Evolutionary conservation across 2,329 filamentous ascomycete species (phyloP).

Genomic region (Clonostachys byssicola): DNA sequence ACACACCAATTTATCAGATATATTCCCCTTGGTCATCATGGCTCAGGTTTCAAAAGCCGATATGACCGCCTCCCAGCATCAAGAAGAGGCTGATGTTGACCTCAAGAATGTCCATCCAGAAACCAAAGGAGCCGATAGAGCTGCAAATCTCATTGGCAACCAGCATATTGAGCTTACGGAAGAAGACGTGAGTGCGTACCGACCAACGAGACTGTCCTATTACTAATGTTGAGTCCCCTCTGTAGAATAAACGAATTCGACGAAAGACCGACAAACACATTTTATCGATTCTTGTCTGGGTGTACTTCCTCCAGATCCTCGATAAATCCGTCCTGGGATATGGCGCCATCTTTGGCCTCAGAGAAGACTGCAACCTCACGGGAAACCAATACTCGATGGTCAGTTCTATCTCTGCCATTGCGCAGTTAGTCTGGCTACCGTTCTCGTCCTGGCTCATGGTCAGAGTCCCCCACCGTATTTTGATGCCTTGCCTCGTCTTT

Average conservation of each 20-base stretch:
- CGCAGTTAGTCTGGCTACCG: not conserved
- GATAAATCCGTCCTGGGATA: not conserved
- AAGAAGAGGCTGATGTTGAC: not conserved
- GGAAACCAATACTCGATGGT: not conserved
- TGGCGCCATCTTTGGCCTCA: not conserved
- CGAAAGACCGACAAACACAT: not conserved
- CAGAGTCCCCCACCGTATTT: not conserved
- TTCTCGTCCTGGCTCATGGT: not conserved
- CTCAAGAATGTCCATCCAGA: not conserved
- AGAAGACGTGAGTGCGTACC: not conserved
- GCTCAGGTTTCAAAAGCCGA: too few species aligned
- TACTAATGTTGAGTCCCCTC: not conserved
- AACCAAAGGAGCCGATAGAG: not conserved
- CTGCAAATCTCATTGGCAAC: not conserved
- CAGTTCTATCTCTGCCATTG: not conserved
- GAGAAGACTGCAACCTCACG: not conserved
- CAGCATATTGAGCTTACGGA: not conserved
- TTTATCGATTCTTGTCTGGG: not conserved
- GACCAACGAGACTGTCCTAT: not conserved
- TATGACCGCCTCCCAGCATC: too few species aligned
- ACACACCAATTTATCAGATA: too few species aligned
- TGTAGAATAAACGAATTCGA: not conserved
- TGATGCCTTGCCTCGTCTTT: not conserved
- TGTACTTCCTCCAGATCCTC: slow-evolving; percentile 1
- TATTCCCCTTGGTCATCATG: too few species aligned